Conservation (phyloP, 257 asterid genomes). For the Solanum chaucha region DNA sequence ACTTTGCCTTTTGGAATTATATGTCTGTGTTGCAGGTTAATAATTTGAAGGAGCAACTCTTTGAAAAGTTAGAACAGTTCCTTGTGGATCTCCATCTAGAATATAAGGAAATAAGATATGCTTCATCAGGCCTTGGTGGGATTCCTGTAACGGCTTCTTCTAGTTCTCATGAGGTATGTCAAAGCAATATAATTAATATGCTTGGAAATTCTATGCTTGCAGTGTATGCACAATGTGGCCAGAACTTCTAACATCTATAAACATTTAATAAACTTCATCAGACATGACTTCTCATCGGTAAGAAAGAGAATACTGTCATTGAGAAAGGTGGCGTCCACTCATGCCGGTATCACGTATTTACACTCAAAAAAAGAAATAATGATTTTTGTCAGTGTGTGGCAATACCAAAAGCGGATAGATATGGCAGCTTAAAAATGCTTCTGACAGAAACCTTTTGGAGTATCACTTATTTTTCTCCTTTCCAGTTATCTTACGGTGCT, state of each 20-base stretch:
- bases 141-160: conserved; percentile 28
- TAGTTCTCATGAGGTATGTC: conserved; percentile 62
- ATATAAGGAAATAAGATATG: conserved; percentile 35
- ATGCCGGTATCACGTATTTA: neutral
- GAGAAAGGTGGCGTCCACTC: neutral
- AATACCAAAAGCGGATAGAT: neutral
- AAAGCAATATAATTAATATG: conserved; percentile 6
- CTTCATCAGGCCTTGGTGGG: conserved; percentile 23
- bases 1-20: neutral
- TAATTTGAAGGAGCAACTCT: conserved; percentile 77
- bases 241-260: neutral
- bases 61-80: conserved; percentile 86
- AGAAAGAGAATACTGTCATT: neutral
- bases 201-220: neutral
- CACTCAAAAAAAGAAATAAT: neutral
- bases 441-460: neutral
- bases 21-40: conserved; percentile 45
- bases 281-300: neutral
- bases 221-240: neutral
- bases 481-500: neutral
- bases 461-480: neutral
- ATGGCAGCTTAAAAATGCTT: neutral
- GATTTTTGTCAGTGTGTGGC: neutral
- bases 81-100: conserved; percentile 76
- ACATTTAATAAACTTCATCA: neutral